These are phyloP conservation scores for Starmerella vitae DNA, from an alignment of 805 yeast genomes.

Conservation along the genomic window DNA sequence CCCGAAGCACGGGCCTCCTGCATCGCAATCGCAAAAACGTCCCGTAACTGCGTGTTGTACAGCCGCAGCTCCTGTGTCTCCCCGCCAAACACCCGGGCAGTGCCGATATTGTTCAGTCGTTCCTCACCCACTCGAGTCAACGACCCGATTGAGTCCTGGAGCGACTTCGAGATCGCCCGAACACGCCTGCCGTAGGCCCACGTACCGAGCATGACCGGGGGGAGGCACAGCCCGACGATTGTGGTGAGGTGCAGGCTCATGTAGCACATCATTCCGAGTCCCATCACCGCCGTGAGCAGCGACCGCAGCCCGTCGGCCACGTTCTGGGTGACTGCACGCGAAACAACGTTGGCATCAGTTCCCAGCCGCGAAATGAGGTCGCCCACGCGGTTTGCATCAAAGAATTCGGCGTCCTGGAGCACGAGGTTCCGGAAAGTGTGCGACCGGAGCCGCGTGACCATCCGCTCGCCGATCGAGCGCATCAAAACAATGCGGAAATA, in stretches of 20 bases:
- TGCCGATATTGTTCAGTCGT: constrained; percentile 67
- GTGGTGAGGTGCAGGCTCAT: constrained; percentile 74
- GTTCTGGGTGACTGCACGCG: constrained; percentile 76
- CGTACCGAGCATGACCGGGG: constrained; percentile 71
- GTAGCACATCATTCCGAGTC: constrained; percentile 80
- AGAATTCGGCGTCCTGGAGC: constrained; percentile 76
- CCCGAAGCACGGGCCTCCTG: constrained; percentile 72
- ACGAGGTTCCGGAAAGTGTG: constrained; percentile 63
- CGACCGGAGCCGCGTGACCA: constrained; percentile 73
- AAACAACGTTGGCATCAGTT: constrained; percentile 77
- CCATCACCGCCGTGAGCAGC: constrained; percentile 67
- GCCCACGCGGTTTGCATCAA: constrained; percentile 82
- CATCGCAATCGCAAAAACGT: constrained; percentile 53
- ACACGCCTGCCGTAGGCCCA: constrained; percentile 70
- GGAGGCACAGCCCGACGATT: constrained; percentile 66
- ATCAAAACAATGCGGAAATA: constrained; percentile 66
- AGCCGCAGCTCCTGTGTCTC: constrained; percentile 64
- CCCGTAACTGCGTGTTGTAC: constrained; percentile 57
- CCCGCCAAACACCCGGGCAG: constrained; percentile 84
- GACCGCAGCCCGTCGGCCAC: constrained; percentile 87
- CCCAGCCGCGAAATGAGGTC: constrained; percentile 80
- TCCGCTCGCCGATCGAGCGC: constrained; percentile 69
- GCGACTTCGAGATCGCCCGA: constrained; percentile 54
- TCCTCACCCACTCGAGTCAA: constrained; percentile 87
- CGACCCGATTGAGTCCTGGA: constrained; percentile 74